These are phyloP conservation scores for Yamadazyma sp. DNA, from an alignment of 1,139 yeast species.

Conservation along the genomic window DNA sequence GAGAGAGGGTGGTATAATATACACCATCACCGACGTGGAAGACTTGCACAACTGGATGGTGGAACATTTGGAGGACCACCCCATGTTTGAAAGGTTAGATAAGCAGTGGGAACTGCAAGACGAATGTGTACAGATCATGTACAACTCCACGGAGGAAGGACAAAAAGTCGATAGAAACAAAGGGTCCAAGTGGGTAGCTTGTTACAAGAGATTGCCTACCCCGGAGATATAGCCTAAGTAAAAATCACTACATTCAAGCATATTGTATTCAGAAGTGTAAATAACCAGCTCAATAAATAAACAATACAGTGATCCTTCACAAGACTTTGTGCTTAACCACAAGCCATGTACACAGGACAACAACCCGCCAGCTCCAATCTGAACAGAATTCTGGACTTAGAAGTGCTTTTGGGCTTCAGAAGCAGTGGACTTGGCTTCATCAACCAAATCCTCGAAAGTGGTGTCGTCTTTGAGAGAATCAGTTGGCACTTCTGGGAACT, in stretches of 20 bases:
- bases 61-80: slow-evolving; percentile 84
- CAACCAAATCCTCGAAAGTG: slow-evolving; percentile 26
- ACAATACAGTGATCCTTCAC: too few relatives aligned
- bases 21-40: slow-evolving; percentile 93
- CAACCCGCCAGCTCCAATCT: too few relatives aligned
- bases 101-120: slow-evolving; percentile 81
- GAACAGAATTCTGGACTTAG: neutral
- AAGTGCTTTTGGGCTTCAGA: slow-evolving; percentile 9
- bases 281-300: too few relatives aligned
- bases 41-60: slow-evolving; percentile 98
- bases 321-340: neutral
- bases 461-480: slow-evolving; percentile 30
- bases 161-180: slow-evolving; percentile 90
- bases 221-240: slow-evolving; percentile 40
- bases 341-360: too few relatives aligned
- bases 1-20: slow-evolving; percentile 82
- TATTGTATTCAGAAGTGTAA: too few relatives aligned
- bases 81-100: slow-evolving; percentile 78
- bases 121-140: slow-evolving; percentile 83
- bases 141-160: slow-evolving; percentile 93
- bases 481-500: slow-evolving; percentile 51
- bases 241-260: neutral
- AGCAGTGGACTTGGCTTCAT: slow-evolving; percentile 21
- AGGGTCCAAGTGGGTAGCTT: slow-evolving; percentile 86
- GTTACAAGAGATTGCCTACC: slow-evolving; percentile 72